These are phyloP conservation scores for Takashimella koratensis DNA, from an alignment of 1,284 basidiomycete species.

Conservation along the genomic window DNA sequence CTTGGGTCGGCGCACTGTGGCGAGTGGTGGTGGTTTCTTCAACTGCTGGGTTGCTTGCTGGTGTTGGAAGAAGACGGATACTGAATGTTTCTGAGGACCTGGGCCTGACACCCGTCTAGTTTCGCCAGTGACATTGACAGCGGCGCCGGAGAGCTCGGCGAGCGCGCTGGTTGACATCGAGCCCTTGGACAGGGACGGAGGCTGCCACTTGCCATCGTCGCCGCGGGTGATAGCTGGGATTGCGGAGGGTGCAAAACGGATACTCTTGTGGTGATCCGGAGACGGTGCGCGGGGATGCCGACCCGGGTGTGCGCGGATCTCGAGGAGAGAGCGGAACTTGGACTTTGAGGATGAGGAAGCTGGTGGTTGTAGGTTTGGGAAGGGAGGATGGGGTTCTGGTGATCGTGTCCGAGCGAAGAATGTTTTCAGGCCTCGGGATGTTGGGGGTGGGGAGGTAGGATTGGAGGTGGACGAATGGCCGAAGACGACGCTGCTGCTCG, in stretches of 20 bases:
- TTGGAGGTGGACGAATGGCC: neutral
- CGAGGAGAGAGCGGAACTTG: neutral
- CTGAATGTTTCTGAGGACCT: conserved; percentile 12
- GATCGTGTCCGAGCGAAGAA: neutral
- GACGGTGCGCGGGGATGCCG: neutral
- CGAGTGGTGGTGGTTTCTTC: neutral
- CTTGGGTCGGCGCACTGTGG: neutral
- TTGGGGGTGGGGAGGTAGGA: neutral
- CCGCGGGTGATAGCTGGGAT: conserved; percentile 28
- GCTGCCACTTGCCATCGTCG: conserved; percentile 35
- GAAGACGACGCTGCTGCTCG: neutral
- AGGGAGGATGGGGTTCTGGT: neutral
- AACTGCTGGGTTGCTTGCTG: neutral
- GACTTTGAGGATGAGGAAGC: neutral
- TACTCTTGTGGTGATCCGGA: neutral
- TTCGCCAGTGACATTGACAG: neutral
- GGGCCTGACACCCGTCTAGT: conserved; percentile 3
- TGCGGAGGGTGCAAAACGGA: conserved; percentile 17
- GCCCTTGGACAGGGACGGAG: conserved; percentile 34
- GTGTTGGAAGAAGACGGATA: conserved; percentile 18
- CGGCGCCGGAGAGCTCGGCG: neutral
- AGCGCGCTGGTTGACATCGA: conserved; percentile 36
- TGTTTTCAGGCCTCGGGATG: neutral
- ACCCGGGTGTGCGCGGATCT: neutral
- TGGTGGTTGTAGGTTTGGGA: neutral